Percentiles rank a stretch among this genome's conserved stretches.
Conservation (phyloP, 257 asterid species). For the Scutellaria barbata region DNA sequence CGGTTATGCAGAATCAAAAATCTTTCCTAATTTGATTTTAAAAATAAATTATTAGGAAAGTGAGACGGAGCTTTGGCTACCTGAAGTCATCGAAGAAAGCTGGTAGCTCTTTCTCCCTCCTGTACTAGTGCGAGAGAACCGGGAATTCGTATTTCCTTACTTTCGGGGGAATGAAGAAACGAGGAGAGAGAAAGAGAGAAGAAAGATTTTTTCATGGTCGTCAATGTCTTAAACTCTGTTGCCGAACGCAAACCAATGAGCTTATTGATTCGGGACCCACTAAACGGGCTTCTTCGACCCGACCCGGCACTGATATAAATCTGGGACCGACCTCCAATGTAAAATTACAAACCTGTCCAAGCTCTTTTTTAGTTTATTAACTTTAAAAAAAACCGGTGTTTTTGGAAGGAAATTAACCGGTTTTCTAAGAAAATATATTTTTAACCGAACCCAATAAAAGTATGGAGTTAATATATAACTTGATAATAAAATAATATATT, state of each 20-base stretch:
- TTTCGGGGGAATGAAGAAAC: constrained; percentile 11
- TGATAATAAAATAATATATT: no score
- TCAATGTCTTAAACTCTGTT: neutral
- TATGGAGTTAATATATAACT: no score
- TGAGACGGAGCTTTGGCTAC: constrained; percentile 27
- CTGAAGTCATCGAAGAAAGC: constrained; percentile 51
- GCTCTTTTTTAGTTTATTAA: no score
- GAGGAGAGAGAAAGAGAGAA: constrained; percentile 6
- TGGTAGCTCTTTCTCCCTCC: neutral
- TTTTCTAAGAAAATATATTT: no score
- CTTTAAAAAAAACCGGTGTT: no score
- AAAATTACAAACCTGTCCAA: no score
- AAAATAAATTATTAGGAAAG: constrained; percentile 1
- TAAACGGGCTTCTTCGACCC: constrained; percentile 1
- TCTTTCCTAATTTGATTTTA: neutral
- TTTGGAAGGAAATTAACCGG: no score
- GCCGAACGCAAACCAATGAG: constrained; percentile 31
- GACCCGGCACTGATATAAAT: neutral
- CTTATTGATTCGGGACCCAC: constrained; percentile 28
- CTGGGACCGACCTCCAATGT: no score
- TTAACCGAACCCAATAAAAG: no score
- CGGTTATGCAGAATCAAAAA: constrained; percentile 14
- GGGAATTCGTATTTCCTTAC: constrained; percentile 24
- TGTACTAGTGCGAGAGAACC: constrained; percentile 5
- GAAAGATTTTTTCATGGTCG: constrained; percentile 11